phyloP scores from a whole-genome alignment of 768 basidiomycete genomes.

The Boletus bicolor region DNA sequence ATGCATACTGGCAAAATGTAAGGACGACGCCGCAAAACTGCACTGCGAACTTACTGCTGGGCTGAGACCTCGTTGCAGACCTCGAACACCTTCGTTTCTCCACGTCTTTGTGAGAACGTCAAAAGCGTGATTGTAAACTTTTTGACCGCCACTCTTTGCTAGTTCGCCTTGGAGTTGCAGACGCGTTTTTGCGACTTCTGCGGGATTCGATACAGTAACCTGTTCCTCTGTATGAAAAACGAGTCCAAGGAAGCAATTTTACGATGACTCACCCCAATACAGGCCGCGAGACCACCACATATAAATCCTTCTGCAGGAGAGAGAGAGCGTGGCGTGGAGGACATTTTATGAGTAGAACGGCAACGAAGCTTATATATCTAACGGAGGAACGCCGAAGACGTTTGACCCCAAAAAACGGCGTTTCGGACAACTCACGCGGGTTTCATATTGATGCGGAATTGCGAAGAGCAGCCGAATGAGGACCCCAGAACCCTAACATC shows the following conservation, averaged over 20 bases:
- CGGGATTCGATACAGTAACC: slow-evolving; percentile 80
- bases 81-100: slow-evolving; percentile 83
- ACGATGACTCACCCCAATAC: slow-evolving; percentile 63
- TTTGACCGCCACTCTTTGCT: slow-evolving; percentile 62
- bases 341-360: slow-evolving; percentile 11
- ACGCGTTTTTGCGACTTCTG: slow-evolving; percentile 83
- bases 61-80: slow-evolving; percentile 88
- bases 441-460: no score
- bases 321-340: slow-evolving; percentile 34
- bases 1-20: slow-evolving; percentile 62
- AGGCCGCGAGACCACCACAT: slow-evolving; percentile 89
- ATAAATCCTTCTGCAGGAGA: slow-evolving; percentile 79
- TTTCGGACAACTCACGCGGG: no score
- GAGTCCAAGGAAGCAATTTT: not conserved
- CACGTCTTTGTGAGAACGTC: slow-evolving; percentile 88
- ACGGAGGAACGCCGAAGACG: not conserved
- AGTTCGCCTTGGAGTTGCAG: slow-evolving; percentile 96
- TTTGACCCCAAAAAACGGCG: no score
- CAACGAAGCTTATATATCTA: slow-evolving; percentile 4
- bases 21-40: slow-evolving; percentile 2
- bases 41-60: slow-evolving; percentile 65
- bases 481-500: no score
- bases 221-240: slow-evolving; percentile 27
- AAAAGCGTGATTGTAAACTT: slow-evolving; percentile 86
- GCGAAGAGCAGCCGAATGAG: no score